Evolutionary conservation across 2,329 filamentous ascomycete species (phyloP).

Genomic region (Monosporascus sp.): DNA sequence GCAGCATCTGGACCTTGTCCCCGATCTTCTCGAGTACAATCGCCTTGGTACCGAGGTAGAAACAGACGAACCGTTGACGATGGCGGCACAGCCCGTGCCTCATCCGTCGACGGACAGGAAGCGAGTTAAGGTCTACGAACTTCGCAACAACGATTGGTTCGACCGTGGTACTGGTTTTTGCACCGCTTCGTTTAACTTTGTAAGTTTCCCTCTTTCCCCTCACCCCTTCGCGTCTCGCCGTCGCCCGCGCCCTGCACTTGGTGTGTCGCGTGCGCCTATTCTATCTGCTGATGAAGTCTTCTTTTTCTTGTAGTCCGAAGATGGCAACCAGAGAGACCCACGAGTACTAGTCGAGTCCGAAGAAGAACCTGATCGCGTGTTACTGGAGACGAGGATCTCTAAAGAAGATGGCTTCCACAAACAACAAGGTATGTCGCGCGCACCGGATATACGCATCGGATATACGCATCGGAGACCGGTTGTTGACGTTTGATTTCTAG

Average conservation of each 20-base stretch:
- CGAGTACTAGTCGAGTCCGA: slow-evolving; percentile 90
- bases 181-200: slow-evolving; percentile 67
- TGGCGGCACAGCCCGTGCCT: slow-evolving; percentile 65
- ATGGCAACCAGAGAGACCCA: slow-evolving; percentile 68
- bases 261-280: slow-evolving; percentile 6
- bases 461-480: not conserved
- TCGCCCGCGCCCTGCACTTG: not conserved
- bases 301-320: slow-evolving; percentile 40
- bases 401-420: slow-evolving; percentile 98
- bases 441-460: not conserved
- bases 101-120: slow-evolving; percentile 62
- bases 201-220: slow-evolving; percentile 41
- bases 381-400: slow-evolving; percentile 84
- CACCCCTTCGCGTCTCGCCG: slow-evolving; percentile 5
- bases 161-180: slow-evolving; percentile 96
- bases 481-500: slow-evolving; percentile 38
- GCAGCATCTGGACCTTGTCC: slow-evolving; percentile 54
- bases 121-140: slow-evolving; percentile 97
- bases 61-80: slow-evolving; percentile 56
- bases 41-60: slow-evolving; percentile 48
- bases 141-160: slow-evolving; percentile 98
- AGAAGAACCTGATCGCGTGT: slow-evolving; percentile 75
- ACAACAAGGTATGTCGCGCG: slow-evolving; percentile 70
- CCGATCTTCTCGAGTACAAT: slow-evolving; percentile 46
- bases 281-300: slow-evolving; percentile 8